Conservation (phyloP, 1,284 basidiomycete genomes). For the Meira nashicola region DNA sequence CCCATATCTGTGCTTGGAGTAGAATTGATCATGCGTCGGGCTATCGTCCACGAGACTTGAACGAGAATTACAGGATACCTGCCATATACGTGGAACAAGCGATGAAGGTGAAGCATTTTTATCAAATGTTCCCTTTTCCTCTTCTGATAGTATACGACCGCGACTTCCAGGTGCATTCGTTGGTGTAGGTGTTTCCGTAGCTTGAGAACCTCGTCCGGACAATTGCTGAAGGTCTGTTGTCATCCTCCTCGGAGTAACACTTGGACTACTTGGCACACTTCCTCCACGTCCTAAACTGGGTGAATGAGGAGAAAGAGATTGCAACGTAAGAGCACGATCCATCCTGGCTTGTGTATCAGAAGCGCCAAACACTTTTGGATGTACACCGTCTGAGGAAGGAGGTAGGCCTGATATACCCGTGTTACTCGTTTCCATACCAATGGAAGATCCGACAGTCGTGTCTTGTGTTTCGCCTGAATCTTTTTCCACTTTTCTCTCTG, state of each 20-base stretch:
- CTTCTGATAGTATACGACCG: too few species aligned
- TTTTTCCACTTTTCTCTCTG: background rate
- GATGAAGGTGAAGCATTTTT: too few species aligned
- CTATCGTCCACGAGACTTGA: background rate
- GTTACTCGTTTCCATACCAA: background rate
- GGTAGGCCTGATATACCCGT: background rate
- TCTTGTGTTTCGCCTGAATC: background rate
- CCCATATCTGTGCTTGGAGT: background rate
- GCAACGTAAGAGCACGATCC: slow-evolving; percentile 7
- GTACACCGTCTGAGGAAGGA: background rate
- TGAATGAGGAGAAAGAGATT: slow-evolving; percentile 2
- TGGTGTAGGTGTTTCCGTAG: too few species aligned
- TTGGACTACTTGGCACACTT: too few species aligned
- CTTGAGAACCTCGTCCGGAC: too few species aligned
- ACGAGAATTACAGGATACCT: slow-evolving; percentile 4
- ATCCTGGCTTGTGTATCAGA: too few species aligned
- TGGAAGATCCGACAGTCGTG: background rate
- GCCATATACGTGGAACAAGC: slow-evolving; percentile 12
- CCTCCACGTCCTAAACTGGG: too few species aligned
- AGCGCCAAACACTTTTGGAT: background rate
- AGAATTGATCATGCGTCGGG: background rate
- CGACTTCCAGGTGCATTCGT: too few species aligned
- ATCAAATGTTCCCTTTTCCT: too few species aligned
- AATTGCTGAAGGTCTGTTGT: too few species aligned
- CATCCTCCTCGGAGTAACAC: too few species aligned